phyloP scores from a whole-genome alignment of 78 protist species.

The Andalucia godoyi region DNA sequence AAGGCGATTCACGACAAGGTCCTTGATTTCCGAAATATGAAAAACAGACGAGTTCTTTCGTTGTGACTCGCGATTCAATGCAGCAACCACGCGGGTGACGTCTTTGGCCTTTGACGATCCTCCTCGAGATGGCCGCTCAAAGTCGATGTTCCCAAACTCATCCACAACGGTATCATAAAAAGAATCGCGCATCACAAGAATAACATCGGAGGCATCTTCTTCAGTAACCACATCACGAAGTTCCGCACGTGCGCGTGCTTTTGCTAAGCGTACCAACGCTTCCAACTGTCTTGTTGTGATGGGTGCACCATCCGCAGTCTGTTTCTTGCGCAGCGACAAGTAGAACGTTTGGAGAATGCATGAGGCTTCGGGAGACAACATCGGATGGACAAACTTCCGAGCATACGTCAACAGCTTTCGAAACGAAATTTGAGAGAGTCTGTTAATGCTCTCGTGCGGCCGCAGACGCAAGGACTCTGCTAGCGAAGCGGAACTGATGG shows the following conservation, averaged over 20 bases:
- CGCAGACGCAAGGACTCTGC: too few relatives aligned
- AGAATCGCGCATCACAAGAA: constrained; percentile 12
- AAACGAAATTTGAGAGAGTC: constrained; percentile 50
- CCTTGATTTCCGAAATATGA: not conserved
- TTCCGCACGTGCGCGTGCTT: constrained; percentile 90
- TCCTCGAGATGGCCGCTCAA: not conserved
- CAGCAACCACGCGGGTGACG: not conserved
- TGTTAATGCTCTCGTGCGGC: too few relatives aligned
- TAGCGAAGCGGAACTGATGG: too few relatives aligned
- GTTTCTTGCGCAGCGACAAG: constrained; percentile 38
- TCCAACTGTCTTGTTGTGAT: constrained; percentile 97
- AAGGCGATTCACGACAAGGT: not conserved
- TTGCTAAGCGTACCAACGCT: constrained; percentile 84
- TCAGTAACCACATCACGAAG: constrained; percentile 65
- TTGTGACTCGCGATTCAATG: not conserved
- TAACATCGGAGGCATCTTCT: constrained; percentile 35
- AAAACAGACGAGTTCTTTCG: not conserved
- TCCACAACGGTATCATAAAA: not conserved
- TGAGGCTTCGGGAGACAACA: constrained; percentile 54
- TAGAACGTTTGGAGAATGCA: constrained; percentile 62
- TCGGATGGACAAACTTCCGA: constrained; percentile 63
- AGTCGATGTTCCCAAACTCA: not conserved
- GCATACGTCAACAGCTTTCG: constrained; percentile 79
- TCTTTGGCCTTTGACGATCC: constrained; percentile 4
- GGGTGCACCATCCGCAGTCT: constrained; percentile 36